These are phyloP conservation scores for Pestalotiopsis sp. DNA, from an alignment of 2,329 filamentous ascomycete species.

Conservation along the genomic window DNA sequence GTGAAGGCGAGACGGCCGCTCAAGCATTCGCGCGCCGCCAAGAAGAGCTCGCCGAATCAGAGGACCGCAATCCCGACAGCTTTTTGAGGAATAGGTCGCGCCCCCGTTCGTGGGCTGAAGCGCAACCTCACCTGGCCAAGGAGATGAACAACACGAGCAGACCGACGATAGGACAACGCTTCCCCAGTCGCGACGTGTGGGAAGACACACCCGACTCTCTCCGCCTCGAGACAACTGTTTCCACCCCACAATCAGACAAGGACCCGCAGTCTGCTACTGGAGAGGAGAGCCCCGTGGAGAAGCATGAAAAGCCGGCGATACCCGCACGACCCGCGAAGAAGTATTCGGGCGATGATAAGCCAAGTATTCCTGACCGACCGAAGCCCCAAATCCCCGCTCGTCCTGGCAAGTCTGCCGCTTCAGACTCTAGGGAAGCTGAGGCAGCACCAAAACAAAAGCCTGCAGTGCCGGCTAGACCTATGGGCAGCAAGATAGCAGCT, in stretches of 20 bases:
- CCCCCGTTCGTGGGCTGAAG: constrained; percentile 46
- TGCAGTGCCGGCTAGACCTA: constrained; percentile 75
- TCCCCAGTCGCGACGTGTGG: constrained; percentile 93
- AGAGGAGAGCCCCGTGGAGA: constrained; percentile 25
- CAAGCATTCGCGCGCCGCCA: constrained; percentile 69
- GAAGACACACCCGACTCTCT: constrained; percentile 89
- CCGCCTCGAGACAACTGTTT: constrained; percentile 76
- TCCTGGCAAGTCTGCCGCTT: constrained; percentile 40
- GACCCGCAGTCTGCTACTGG: constrained; percentile 40
- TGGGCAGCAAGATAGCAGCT: constrained; percentile 85
- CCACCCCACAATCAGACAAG: constrained; percentile 48
- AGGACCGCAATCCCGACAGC: constrained; percentile 48
- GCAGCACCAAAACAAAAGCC: constrained; percentile 74
- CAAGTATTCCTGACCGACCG: constrained; percentile 53
- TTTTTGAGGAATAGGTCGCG: constrained; percentile 57
- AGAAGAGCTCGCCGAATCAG: constrained; percentile 65
- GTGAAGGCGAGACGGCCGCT: constrained; percentile 57
- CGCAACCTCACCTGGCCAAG: constrained; percentile 52
- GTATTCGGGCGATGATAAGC: constrained; percentile 39
- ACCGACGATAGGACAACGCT: constrained; percentile 67
- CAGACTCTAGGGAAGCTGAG: constrained; percentile 43
- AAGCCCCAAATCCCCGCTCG: constrained; percentile 63
- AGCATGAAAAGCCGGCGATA: constrained; percentile 60
- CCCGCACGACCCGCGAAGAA: constrained; percentile 54
- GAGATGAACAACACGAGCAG: constrained; percentile 46